These are phyloP conservation scores for Globisporangium ultimum DNA, from an alignment of 352 stramenopile species.

Conservation along the genomic window DNA sequence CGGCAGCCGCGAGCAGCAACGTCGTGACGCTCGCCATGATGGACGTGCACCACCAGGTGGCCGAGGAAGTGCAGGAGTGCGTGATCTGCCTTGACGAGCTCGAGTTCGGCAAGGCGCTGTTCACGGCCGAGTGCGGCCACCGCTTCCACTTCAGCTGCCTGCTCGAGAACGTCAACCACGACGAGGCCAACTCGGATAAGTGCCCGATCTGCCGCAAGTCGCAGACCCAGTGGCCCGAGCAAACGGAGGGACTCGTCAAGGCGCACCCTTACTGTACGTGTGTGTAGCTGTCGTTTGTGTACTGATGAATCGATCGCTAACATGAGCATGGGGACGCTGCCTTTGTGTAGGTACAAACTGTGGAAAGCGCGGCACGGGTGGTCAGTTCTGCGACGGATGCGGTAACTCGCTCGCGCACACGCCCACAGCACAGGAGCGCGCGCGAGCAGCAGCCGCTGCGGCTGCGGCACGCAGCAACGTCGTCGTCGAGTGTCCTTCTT, in stretches of 20 bases:
- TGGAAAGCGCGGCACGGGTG: constrained; percentile 64
- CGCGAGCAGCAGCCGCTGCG: constrained; percentile 43
- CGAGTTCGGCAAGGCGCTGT: constrained; percentile 56
- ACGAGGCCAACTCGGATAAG: constrained; percentile 87
- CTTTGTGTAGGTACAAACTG: constrained; percentile 55
- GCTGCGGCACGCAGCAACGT: constrained; percentile 61
- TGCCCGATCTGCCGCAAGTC: constrained; percentile 85
- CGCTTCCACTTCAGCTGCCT: constrained; percentile 85
- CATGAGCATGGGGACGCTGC: neutral
- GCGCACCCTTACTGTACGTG: constrained; percentile 76
- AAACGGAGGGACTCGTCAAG: constrained; percentile 82
- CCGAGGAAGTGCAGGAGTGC: constrained; percentile 57
- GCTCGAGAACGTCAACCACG: constrained; percentile 87
- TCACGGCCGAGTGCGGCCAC: constrained; percentile 84
- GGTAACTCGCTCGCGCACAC: constrained; percentile 71
- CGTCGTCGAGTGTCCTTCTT: constrained; percentile 72
- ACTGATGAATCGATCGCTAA: no score
- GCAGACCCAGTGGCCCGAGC: constrained; percentile 82
- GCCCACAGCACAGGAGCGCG: constrained; percentile 66
- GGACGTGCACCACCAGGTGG: constrained; percentile 11
- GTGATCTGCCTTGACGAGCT: constrained; percentile 86
- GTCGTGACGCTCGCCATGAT: constrained; percentile 42
- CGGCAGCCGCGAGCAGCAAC: constrained; percentile 7
- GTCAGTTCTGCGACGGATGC: constrained; percentile 72
- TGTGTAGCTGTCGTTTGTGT: neutral